Evolutionary conservation across 495 filamentous ascomycete genomes (phyloP).

Genomic region (Talaromyces ruber): DNA sequence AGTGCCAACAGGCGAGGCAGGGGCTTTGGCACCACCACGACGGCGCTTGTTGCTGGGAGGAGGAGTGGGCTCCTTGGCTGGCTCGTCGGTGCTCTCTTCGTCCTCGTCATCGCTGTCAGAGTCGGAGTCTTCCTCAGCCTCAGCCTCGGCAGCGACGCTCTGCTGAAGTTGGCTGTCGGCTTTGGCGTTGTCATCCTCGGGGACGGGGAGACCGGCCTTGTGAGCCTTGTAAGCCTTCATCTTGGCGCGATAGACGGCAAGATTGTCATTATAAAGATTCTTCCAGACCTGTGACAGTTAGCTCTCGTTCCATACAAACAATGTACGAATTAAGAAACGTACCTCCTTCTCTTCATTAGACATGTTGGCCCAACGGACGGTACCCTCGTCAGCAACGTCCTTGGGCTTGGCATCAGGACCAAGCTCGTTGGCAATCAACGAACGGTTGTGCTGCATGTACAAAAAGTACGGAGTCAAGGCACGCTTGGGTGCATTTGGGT

Average conservation of each 20-base stretch:
- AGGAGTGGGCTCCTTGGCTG: slow-evolving; percentile 47
- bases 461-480: slow-evolving; percentile 92
- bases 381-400: slow-evolving; percentile 75
- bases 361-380: slow-evolving; percentile 74
- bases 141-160: slow-evolving; percentile 45
- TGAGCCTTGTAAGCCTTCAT: slow-evolving; percentile 72
- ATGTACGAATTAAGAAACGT: slow-evolving; percentile 30
- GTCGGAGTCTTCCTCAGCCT: slow-evolving; percentile 27
- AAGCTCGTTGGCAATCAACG: slow-evolving; percentile 67
- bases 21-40: slow-evolving; percentile 31
- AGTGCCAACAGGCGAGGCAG: slow-evolving; percentile 16
- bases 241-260: slow-evolving; percentile 62
- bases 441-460: slow-evolving; percentile 77
- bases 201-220: slow-evolving; percentile 41
- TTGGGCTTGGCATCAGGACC: slow-evolving; percentile 61
- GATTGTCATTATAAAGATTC: slow-evolving; percentile 65
- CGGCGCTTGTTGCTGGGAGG: slow-evolving; percentile 45
- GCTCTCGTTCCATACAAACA: background rate
- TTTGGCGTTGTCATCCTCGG: slow-evolving; percentile 46
- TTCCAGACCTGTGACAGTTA: slow-evolving; percentile 53
- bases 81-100: slow-evolving; percentile 43
- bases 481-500: slow-evolving; percentile 91
- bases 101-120: slow-evolving; percentile 33
- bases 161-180: slow-evolving; percentile 46
- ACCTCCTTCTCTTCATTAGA: slow-evolving; percentile 63